Evolutionary conservation across 2,329 filamentous ascomycete genomes (phyloP), one percentile per base, ranked within the genome.

Genomic region (Leptosphaerulina australis): DNA sequence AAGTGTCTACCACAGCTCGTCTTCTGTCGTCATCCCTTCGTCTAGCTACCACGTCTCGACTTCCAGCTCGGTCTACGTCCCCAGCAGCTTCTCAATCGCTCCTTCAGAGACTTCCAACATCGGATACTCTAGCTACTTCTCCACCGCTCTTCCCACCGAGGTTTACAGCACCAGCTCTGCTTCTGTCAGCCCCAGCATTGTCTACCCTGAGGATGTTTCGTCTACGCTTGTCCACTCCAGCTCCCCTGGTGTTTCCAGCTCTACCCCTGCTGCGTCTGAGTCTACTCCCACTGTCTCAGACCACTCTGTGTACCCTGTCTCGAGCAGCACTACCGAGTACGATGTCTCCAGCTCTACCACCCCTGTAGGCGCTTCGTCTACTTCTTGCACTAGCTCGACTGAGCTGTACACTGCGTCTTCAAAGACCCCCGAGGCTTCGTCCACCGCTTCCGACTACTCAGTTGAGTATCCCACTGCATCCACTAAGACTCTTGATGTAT

Each of bases 391-490:
- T n/a, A 51, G 41, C 3, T 51, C 41, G 15, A 46, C 48, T n/a
- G 48, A 46, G 41, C 38, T 45, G 2, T 47, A 48, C 46, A 24
- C 44, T 7, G 35, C 15, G 10, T 53, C 46, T 21, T 54, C 53
- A 2, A 44, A 50, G 48, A 50, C 55, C 3, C 43, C 58, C n/a
- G 52, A 59, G 31, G 52, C 45, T 22, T 46, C 47, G 2, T 40
- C 31, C 8, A 36, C 48, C 12, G 36, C 41, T 15, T 37, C 41
- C 18, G 41, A 34, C 29, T 45, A 35, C 34, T 30, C 43, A 1
- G 34, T 33, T 11, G 30, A 24, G 40, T 44, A 44, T 25, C 21
- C 20, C 11, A 39, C 39, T 5, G 46, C 28, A 22, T 50, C 46
- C 6, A 38, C 34, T 18, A 50, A 50, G 46, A 50, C 46, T 3